These are phyloP conservation scores for Cymodocea nodosa DNA, from an alignment of 116 monocot genomes.

Conservation along the genomic window DNA sequence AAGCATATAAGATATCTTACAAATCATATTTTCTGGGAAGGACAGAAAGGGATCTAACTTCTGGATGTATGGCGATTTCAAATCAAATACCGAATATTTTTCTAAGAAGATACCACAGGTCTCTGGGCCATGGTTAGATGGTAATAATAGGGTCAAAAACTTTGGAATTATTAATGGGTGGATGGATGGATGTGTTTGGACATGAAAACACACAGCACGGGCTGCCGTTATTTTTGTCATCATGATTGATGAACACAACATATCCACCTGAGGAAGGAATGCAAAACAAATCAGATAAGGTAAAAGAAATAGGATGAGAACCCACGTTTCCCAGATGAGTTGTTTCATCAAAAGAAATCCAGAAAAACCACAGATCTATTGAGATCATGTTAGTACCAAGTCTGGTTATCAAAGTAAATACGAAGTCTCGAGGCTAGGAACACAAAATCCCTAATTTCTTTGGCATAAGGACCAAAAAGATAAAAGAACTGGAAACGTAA, in stretches of 20 bases:
- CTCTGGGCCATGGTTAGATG: too few species aligned
- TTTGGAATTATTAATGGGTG: too few species aligned
- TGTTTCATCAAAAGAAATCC: neutral
- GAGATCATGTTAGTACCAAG: neutral
- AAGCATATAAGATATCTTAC: neutral
- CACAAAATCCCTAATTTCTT: too few species aligned
- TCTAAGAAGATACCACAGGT: too few species aligned
- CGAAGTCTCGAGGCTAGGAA: too few species aligned
- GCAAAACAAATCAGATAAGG: neutral
- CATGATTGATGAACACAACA: neutral
- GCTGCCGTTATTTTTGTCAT: neutral
- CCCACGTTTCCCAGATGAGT: neutral
- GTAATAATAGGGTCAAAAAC: too few species aligned
- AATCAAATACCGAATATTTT: too few species aligned
- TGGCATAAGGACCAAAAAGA: neutral
- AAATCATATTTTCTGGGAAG: neutral
- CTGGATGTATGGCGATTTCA: neutral
- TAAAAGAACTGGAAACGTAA: neutral
- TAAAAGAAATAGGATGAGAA: neutral
- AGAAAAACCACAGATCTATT: conserved; percentile 5
- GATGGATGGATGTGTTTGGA: too few species aligned
- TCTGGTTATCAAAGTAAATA: too few species aligned
- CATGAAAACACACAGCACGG: too few species aligned
- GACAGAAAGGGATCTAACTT: neutral
- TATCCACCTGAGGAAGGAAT: neutral